Evolutionary conservation across 2,329 filamentous ascomycete genomes (phyloP).

Genomic region (Pestalotiopsis fici): DNA sequence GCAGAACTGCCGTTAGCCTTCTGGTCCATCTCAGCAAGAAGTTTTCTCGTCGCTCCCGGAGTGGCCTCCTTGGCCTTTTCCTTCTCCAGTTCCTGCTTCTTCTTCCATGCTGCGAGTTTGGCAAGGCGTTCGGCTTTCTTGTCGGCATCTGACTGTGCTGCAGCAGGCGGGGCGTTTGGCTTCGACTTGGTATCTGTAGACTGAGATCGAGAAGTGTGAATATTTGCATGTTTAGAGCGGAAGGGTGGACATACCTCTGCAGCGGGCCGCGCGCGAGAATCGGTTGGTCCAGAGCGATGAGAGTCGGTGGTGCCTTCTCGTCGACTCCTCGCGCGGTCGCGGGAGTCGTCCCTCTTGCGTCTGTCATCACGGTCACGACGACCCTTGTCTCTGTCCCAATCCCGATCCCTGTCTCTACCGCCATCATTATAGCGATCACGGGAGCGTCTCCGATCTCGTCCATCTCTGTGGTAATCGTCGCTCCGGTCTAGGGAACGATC

Average conservation of each 20-base stretch:
- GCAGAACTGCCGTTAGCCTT: slow-evolving; percentile 54
- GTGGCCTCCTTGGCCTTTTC: slow-evolving; percentile 72
- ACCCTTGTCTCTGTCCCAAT: slow-evolving; percentile 62
- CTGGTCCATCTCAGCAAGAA: slow-evolving; percentile 74
- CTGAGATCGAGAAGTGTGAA: slow-evolving; percentile 39
- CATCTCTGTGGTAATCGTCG: slow-evolving; percentile 55
- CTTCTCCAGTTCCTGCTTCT: slow-evolving; percentile 75
- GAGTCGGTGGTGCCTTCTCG: slow-evolving; percentile 74
- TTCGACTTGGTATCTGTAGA: slow-evolving; percentile 42
- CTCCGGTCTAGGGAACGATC: slow-evolving; percentile 71
- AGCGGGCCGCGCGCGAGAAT: slow-evolving; percentile 43
- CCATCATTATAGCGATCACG: slow-evolving; percentile 49
- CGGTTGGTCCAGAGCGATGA: slow-evolving; percentile 53
- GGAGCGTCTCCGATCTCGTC: slow-evolving; percentile 67
- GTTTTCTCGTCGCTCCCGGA: slow-evolving; percentile 64
- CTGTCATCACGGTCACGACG: slow-evolving; percentile 57
- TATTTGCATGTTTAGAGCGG: background rate
- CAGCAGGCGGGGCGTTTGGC: slow-evolving; percentile 46
- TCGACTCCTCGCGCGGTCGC: slow-evolving; percentile 63
- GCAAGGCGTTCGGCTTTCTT: slow-evolving; percentile 80
- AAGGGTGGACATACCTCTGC: slow-evolving; percentile 54
- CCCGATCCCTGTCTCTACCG: slow-evolving; percentile 49
- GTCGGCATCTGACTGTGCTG: slow-evolving; percentile 65
- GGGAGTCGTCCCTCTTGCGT: slow-evolving; percentile 72
- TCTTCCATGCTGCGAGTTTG: slow-evolving; percentile 89